These are phyloP conservation scores for Collybiopsis luxurians DNA, from an alignment of 768 basidiomycete genomes.

Conservation along the genomic window DNA sequence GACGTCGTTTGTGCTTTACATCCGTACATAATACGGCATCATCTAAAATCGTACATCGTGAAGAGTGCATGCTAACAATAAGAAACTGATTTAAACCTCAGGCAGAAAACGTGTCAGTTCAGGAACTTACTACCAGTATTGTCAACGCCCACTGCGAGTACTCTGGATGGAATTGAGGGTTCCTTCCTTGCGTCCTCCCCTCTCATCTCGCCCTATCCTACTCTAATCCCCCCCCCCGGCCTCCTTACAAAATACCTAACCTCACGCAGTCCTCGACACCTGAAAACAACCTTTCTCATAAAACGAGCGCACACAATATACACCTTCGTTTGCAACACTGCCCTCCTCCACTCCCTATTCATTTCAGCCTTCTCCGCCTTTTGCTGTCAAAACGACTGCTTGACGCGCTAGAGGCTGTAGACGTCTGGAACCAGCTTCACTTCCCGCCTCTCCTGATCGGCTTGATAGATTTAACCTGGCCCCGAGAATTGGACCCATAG, in stretches of 20 bases:
- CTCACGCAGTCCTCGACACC: slow-evolving; percentile 17
- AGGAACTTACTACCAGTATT: too few relatives aligned
- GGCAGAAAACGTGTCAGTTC: too few relatives aligned
- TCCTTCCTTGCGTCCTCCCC: too few relatives aligned
- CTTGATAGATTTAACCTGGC: neutral
- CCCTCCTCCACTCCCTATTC: slow-evolving; percentile 54
- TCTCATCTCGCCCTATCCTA: too few relatives aligned
- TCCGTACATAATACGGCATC: too few relatives aligned
- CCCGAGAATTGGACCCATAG: neutral
- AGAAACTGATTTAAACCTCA: too few relatives aligned
- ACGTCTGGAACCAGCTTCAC: neutral
- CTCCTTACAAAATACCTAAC: slow-evolving; percentile 41
- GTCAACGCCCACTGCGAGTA: too few relatives aligned
- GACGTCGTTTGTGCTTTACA: too few relatives aligned
- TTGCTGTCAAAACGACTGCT: neutral
- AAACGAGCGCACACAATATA: slow-evolving; percentile 59
- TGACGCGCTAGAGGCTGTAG: neutral
- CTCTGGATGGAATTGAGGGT: too few relatives aligned
- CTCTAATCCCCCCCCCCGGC: slow-evolving; percentile 19
- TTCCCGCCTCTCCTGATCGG: neutral
- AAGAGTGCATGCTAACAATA: too few relatives aligned
- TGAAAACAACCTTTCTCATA: slow-evolving; percentile 54
- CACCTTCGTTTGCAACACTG: slow-evolving; percentile 62
- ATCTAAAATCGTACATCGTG: too few relatives aligned
- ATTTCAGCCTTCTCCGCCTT: slow-evolving; percentile 21